These are phyloP conservation scores for Boletus rubescentipes DNA, from an alignment of 768 basidiomycete genomes.

Conservation along the genomic window DNA sequence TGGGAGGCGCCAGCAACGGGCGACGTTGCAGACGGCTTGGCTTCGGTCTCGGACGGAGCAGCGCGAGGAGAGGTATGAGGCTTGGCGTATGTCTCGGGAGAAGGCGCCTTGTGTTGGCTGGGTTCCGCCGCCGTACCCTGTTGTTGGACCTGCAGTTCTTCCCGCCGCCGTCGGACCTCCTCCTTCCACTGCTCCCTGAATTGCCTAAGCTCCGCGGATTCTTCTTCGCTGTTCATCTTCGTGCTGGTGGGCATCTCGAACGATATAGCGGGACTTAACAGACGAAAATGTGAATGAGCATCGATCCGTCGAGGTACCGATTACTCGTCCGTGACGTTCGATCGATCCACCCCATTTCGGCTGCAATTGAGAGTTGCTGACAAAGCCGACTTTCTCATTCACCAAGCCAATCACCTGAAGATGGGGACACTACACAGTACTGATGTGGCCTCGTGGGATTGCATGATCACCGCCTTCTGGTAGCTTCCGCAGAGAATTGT, in stretches of 20 bases:
- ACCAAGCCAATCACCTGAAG: too few relatives aligned
- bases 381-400: constrained; percentile 3
- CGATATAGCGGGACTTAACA: not conserved
- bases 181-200: constrained; percentile 76
- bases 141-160: constrained; percentile 12
- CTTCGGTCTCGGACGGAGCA: constrained; percentile 1
- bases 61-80: constrained; percentile 1
- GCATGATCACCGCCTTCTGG: too few relatives aligned
- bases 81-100: constrained; percentile 9
- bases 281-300: not conserved
- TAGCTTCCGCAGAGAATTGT: too few relatives aligned
- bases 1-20: constrained; percentile 18
- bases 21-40: constrained; percentile 6
- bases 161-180: constrained; percentile 48
- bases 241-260: not conserved
- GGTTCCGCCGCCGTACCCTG: not conserved
- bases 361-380: constrained; percentile 6
- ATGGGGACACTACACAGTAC: too few relatives aligned
- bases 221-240: constrained; percentile 32
- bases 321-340: too few relatives aligned
- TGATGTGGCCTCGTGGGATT: too few relatives aligned
- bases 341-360: not conserved
- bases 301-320: not conserved
- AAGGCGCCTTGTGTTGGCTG: not conserved
- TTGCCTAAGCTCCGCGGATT: constrained; percentile 58